Evolutionary conservation across 352 stramenopile species (phyloP), one percentile per base, ranked within the genome.

Genomic region (Globisporangium apiculatum): DNA sequence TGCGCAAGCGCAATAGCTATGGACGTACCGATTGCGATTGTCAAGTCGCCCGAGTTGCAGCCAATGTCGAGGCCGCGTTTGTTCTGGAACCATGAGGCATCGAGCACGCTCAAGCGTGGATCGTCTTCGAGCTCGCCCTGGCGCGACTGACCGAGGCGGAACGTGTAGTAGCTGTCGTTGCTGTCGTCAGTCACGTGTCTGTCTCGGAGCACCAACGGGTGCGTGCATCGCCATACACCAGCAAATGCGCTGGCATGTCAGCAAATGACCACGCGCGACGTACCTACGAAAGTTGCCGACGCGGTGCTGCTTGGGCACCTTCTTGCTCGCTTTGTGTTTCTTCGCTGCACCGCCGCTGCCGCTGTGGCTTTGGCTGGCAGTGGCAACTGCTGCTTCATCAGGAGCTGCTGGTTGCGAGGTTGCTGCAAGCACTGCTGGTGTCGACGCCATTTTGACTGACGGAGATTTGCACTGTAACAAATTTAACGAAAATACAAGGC

Each of bases 41-140:
- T 92, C 17, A 94, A 60, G n/a, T 88, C 72, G 11, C 84, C 84
- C 3, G 80, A 84, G 64, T 94, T 94, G 69, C 82, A 94, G 59
- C 82, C 84, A 46, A 94, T 83, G 50, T 92, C 84, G 10, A 92
- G 66, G 0, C 72, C 80, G 15, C 78, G 82, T 46, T 86, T 88
- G 37, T 55, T 68, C 6, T 67, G 58, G 45, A 91, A 90, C 82
- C 84, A 94, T 46, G 51, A 70, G n/a, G 70, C 73, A 9, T 86
- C 57, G n/a, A 94, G 65, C 8, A 75, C 68, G 7, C 59, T 36
- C 6, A 94, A 69, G 15, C 84, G 78, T 10, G 82, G 69, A 57
- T 94, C 84, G 31, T 76, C 63, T 40, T 83, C 79, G 5, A 83
- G 51, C 47, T 69, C 65, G 4, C 74, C 79, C 43, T 75, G 65